Evolutionary conservation across 2,329 filamentous ascomycete species (phyloP).

Genomic region (Epichloe festucae): DNA sequence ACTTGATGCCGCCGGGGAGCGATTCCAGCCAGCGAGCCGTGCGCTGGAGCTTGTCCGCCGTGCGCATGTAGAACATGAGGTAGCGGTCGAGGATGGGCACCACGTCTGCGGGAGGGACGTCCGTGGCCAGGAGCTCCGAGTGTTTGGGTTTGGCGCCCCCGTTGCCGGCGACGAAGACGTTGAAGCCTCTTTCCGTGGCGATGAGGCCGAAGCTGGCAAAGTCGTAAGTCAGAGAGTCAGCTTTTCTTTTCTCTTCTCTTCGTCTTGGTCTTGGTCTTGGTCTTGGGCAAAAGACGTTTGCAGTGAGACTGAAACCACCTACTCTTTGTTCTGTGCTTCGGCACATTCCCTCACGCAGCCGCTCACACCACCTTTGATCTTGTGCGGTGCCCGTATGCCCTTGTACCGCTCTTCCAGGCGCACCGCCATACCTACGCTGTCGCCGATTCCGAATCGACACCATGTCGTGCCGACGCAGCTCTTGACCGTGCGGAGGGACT

Average conservation of each 20-base stretch:
- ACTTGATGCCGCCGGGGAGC: conserved; percentile 71
- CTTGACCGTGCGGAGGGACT: conserved; percentile 80
- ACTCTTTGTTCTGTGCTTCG: conserved; percentile 87
- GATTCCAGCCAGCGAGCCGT: conserved; percentile 81
- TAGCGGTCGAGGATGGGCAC: conserved; percentile 79
- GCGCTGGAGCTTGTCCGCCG: conserved; percentile 78
- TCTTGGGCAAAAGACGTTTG: neutral
- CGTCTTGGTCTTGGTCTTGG: neutral
- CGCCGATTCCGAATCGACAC: conserved; percentile 80
- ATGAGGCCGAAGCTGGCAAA: conserved; percentile 65
- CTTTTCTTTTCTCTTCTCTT: neutral
- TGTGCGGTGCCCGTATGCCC: conserved; percentile 77
- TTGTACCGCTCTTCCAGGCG: conserved; percentile 84
- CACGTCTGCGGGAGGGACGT: conserved; percentile 71
- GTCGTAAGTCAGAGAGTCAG: neutral
- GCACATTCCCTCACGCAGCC: conserved; percentile 89
- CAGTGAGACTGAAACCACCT: conserved; percentile 16
- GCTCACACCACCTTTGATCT: conserved; percentile 81
- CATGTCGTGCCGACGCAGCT: conserved; percentile 84
- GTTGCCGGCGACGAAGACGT: conserved; percentile 83
- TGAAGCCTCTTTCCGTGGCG: conserved; percentile 85
- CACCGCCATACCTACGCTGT: conserved; percentile 84
- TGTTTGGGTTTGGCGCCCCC: conserved; percentile 77
- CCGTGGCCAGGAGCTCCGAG: conserved; percentile 71
- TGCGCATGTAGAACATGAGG: conserved; percentile 87